Percentiles rank a stretch among this genome's conserved stretches.
Evolutionary conservation across 192 early-diverging fungal species (phyloP).

Genomic region (Backusella sp.): DNA sequence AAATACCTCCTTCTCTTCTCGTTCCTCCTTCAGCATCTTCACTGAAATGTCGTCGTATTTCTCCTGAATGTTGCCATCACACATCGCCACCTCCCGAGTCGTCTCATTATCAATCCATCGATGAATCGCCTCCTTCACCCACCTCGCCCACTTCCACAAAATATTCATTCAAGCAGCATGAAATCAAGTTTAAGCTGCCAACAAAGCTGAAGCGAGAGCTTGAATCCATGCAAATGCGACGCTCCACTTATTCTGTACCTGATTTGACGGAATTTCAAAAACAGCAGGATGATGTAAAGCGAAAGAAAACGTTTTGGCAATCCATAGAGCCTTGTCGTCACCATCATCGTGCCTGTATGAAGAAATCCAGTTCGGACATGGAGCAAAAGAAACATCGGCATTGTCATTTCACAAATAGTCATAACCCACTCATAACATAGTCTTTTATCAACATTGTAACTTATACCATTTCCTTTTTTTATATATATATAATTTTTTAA

Average conservation of each 20-base stretch:
- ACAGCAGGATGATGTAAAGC: background rate
- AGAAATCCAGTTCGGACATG: background rate
- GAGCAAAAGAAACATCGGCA: background rate
- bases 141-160: background rate
- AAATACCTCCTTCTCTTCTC: background rate
- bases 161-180: background rate
- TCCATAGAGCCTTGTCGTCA: background rate
- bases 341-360: background rate
- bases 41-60: background rate
- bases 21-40: background rate
- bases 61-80: constrained; percentile 2
- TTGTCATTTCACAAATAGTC: background rate
- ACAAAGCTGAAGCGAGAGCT: constrained; percentile 11
- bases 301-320: background rate
- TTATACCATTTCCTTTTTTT: no score
- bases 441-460: no score
- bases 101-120: background rate
- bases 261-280: constrained; percentile 5
- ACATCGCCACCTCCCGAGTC: background rate
- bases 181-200: background rate
- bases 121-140: background rate
- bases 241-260: constrained; percentile 21
- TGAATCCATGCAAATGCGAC: background rate
- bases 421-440: background rate
- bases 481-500: no score